A percentile compares a stretch with the other conserved stretches of the same genome.
These are phyloP conservation scores for Coffea canephora DNA, from an alignment of 257 asterid genomes.

Conservation along the genomic window DNA sequence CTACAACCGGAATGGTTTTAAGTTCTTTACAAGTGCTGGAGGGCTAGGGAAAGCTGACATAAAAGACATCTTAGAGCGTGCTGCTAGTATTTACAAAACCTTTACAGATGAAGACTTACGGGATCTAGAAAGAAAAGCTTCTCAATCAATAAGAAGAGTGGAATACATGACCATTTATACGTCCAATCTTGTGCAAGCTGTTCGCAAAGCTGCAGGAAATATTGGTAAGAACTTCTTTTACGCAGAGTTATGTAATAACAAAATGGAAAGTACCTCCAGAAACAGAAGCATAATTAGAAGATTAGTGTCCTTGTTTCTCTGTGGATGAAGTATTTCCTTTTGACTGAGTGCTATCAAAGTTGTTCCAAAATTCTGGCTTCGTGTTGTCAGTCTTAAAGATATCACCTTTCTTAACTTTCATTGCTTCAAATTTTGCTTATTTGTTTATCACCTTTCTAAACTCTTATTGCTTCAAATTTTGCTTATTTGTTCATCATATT, in stretches of 20 bases:
- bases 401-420: slow-evolving; percentile 11
- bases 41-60: slow-evolving; percentile 96
- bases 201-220: slow-evolving; percentile 86
- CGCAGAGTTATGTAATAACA: neutral
- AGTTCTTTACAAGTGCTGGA: slow-evolving; percentile 86
- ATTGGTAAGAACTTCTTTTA: slow-evolving; percentile 43
- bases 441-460: slow-evolving; percentile 4
- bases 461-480: slow-evolving; percentile 9
- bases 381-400: neutral
- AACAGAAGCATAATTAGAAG: neutral
- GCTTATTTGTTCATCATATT: no score
- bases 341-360: neutral
- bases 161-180: slow-evolving; percentile 88
- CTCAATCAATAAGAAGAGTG: slow-evolving; percentile 56
- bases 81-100: slow-evolving; percentile 58
- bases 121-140: slow-evolving; percentile 42
- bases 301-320: slow-evolving; percentile 2
- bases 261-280: neutral
- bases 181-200: slow-evolving; percentile 92
- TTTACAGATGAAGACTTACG: slow-evolving; percentile 54
- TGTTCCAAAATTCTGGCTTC: neutral
- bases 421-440: slow-evolving; percentile 6
- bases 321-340: neutral
- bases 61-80: slow-evolving; percentile 89
- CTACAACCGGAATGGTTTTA: slow-evolving; percentile 91